A percentile compares a stretch with the other conserved stretches of the same genome.
These are phyloP conservation scores for Alternaria sp. DNA, from an alignment of 2,329 filamentous ascomycete species.

Conservation along the genomic window DNA sequence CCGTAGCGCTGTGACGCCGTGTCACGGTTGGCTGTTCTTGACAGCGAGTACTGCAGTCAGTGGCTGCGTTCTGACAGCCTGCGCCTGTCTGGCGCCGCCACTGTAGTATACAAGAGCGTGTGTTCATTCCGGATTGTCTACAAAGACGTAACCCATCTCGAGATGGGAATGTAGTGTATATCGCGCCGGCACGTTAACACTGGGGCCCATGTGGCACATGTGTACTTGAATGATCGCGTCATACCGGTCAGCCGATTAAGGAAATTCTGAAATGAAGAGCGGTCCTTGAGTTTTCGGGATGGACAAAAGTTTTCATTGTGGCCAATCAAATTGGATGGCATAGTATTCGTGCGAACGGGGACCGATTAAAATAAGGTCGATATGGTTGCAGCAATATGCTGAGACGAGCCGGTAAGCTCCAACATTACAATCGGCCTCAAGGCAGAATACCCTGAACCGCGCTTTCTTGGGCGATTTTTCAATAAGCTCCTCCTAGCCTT, in stretches of 20 bases:
- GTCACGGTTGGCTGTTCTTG: constrained; percentile 8
- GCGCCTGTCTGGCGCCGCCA: not conserved
- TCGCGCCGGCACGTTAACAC: constrained; percentile 26
- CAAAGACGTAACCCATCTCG: constrained; percentile 6
- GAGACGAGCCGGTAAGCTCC: not conserved
- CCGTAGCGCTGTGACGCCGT: no score
- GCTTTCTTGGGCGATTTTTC: not conserved
- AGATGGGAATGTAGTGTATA: constrained; percentile 1
- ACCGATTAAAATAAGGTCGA: not conserved
- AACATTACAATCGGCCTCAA: not conserved
- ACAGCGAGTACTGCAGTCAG: constrained; percentile 9
- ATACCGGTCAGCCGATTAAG: not conserved
- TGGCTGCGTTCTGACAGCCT: constrained; percentile 16
- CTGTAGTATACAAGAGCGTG: constrained; percentile 8
- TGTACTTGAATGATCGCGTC: not conserved
- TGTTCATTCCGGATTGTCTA: not conserved
- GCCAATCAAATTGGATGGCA: not conserved
- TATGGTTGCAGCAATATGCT: not conserved
- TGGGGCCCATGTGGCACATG: constrained; percentile 21
- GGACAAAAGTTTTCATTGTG: not conserved
- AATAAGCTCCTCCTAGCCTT: not conserved
- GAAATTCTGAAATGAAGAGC: not conserved
- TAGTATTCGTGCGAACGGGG: not conserved
- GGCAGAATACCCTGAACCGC: not conserved
- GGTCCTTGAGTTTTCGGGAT: not conserved